Percentiles rank a stretch among this genome's conserved stretches.
Evolutionary conservation across 2,329 filamentous ascomycete species (phyloP).

Genomic region (Trichoderma atrobrunneum): DNA sequence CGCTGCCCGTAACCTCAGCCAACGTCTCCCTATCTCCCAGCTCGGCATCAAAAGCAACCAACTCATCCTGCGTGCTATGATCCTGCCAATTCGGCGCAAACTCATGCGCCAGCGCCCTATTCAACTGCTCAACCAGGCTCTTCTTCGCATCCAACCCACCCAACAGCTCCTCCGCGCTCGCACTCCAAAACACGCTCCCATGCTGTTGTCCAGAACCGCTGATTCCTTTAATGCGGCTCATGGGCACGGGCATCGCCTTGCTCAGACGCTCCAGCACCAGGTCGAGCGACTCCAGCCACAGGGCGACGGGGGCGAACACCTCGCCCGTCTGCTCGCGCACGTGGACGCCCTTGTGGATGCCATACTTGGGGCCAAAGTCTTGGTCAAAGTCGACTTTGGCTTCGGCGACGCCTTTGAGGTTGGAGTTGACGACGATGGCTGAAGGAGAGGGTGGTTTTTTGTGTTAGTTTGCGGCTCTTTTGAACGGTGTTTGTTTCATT

Average conservation of each 20-base stretch:
- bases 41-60: constrained; percentile 76
- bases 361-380: constrained; percentile 71
- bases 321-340: constrained; percentile 79
- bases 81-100: constrained; percentile 98
- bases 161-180: constrained; percentile 64
- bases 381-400: constrained; percentile 95
- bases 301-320: constrained; percentile 86
- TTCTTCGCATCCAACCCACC: constrained; percentile 56
- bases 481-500: neutral
- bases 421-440: constrained; percentile 81
- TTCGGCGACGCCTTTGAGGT: constrained; percentile 76
- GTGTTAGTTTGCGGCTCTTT: neutral
- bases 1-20: constrained; percentile 80
- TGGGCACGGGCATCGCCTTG: constrained; percentile 60
- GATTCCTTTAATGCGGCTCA: constrained; percentile 73
- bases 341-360: constrained; percentile 82
- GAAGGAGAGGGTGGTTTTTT: constrained; percentile 2
- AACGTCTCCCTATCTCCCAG: constrained; percentile 66
- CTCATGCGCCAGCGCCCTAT: constrained; percentile 72
- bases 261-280: constrained; percentile 73
- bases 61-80: constrained; percentile 88
- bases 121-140: constrained; percentile 69
- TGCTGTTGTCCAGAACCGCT: constrained; percentile 96
- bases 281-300: constrained; percentile 94
- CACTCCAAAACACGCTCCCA: constrained; percentile 91